Conservation (phyloP, 768 basidiomycete species). For the Mycena pura region DNA sequence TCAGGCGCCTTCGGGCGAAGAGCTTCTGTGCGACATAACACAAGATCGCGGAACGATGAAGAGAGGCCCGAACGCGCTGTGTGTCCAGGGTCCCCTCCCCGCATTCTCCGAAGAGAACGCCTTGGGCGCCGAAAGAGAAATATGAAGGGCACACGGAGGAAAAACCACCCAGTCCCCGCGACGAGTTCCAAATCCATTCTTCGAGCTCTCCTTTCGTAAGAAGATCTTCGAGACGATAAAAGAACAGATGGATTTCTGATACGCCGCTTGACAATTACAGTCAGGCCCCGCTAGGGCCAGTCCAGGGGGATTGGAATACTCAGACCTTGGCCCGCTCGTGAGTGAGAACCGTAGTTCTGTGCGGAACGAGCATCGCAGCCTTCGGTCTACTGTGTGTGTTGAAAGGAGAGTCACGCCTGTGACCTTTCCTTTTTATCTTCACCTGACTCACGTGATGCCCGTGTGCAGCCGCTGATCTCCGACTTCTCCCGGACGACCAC, state of each 20-base stretch:
- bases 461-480: too few species aligned
- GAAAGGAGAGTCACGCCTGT: conserved; percentile 11
- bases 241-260: conserved; percentile 65
- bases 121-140: conserved; percentile 28
- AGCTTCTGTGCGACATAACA: background rate
- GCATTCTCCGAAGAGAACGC: conserved; percentile 25
- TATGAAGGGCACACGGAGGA: conserved; percentile 16
- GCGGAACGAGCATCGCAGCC: conserved; percentile 73
- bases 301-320: conserved; percentile 70
- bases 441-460: too few species aligned
- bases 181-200: conserved; percentile 59
- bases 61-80: conserved; percentile 10
- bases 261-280: conserved; percentile 64
- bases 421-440: background rate
- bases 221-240: conserved; percentile 50
- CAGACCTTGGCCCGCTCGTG: conserved; percentile 87
- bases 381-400: conserved; percentile 40
- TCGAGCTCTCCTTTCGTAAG: conserved; percentile 44
- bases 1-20: conserved; percentile 1
- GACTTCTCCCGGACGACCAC: too few species aligned
- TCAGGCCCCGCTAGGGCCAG: conserved; percentile 68
- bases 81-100: conserved; percentile 17
- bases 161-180: conserved; percentile 58
- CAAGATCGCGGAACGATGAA: conserved; percentile 20
- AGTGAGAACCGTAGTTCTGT: conserved; percentile 50